Percentiles rank a stretch among this genome's conserved stretches.
phyloP scores from a whole-genome alignment of 1,139 yeast genomes.

The Pichia norvegensis region DNA sequence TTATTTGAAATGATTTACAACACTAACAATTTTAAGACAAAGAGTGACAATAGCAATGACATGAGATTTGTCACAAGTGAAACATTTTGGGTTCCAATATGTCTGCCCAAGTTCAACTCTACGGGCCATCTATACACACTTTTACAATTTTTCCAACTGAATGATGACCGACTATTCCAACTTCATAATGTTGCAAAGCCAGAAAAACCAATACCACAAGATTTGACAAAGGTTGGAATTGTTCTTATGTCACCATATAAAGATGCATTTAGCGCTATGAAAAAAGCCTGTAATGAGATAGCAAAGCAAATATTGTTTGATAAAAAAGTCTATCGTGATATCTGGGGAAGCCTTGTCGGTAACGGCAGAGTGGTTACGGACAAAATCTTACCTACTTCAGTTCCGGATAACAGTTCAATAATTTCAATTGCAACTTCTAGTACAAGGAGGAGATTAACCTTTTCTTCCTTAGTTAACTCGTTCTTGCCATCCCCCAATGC shows the following conservation, averaged over 20 bases:
- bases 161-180: conserved; percentile 25
- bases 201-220: conserved; percentile 2
- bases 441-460: neutral
- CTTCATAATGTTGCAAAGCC: conserved; percentile 16
- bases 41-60: conserved; percentile 4
- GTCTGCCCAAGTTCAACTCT: conserved; percentile 83
- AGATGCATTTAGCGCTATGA: conserved; percentile 71
- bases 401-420: neutral
- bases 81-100: conserved; percentile 90
- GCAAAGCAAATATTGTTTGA: conserved; percentile 34
- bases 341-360: conserved; percentile 26
- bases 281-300: conserved; percentile 49
- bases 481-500: conserved; percentile 15
- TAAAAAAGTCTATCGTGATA: conserved; percentile 23
- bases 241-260: conserved; percentile 77
- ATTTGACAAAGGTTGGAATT: conserved; percentile 41
- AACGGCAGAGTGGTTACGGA: conserved; percentile 10
- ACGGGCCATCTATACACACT: conserved; percentile 82
- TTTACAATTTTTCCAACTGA: conserved; percentile 49
- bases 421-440: neutral
- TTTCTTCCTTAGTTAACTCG: conserved; percentile 7
- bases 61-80: conserved; percentile 34
- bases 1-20: conserved; percentile 56
- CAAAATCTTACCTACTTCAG: conserved; percentile 1
- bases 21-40: conserved; percentile 37